Evolutionary conservation across 306 rosid genomes (phyloP).

Genomic region (Luffa aegyptiaca): DNA sequence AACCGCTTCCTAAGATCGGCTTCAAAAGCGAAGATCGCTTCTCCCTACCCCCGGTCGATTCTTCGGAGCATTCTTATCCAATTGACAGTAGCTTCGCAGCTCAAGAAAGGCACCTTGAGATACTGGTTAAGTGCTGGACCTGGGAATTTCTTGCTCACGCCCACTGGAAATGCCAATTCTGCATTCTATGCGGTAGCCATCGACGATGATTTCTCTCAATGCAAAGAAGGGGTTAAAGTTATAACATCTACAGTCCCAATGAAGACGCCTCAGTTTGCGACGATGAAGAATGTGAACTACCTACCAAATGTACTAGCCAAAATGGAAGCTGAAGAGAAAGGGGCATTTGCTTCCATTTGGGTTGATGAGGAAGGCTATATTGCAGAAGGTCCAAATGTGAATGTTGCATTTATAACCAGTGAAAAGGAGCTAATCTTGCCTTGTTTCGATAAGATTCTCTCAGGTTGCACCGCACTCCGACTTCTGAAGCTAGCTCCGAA

Average conservation of each 20-base stretch:
- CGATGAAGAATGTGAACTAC: slow-evolving; percentile 76
- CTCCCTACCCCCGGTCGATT: slow-evolving; percentile 46
- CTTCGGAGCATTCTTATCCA: slow-evolving; percentile 78
- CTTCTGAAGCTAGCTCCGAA: slow-evolving; percentile 62
- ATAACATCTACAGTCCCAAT: slow-evolving; percentile 66
- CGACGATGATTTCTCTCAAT: slow-evolving; percentile 38
- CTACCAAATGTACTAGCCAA: slow-evolving; percentile 75
- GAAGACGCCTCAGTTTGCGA: slow-evolving; percentile 62
- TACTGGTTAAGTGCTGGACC: slow-evolving; percentile 94
- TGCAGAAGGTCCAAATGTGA: slow-evolving; percentile 96
- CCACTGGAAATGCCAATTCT: slow-evolving; percentile 42
- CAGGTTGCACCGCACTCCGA: slow-evolving; percentile 74
- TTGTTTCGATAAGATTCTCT: slow-evolving; percentile 48
- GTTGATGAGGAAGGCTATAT: slow-evolving; percentile 71
- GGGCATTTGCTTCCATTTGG: slow-evolving; percentile 74
- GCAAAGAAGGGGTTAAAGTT: slow-evolving; percentile 78
- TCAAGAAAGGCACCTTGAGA: slow-evolving; percentile 68
- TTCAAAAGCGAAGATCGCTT: slow-evolving; percentile 55
- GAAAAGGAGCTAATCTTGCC: slow-evolving; percentile 86
- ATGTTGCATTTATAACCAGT: slow-evolving; percentile 66
- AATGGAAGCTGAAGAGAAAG: slow-evolving; percentile 84
- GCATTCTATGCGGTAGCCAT: slow-evolving; percentile 90
- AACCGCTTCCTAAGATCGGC: slow-evolving; percentile 76
- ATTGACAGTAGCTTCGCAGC: slow-evolving; percentile 54
- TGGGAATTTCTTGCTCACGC: slow-evolving; percentile 69